Conservation (phyloP, 2,329 filamentous ascomycete species). For the Scorias spongiosa region DNA sequence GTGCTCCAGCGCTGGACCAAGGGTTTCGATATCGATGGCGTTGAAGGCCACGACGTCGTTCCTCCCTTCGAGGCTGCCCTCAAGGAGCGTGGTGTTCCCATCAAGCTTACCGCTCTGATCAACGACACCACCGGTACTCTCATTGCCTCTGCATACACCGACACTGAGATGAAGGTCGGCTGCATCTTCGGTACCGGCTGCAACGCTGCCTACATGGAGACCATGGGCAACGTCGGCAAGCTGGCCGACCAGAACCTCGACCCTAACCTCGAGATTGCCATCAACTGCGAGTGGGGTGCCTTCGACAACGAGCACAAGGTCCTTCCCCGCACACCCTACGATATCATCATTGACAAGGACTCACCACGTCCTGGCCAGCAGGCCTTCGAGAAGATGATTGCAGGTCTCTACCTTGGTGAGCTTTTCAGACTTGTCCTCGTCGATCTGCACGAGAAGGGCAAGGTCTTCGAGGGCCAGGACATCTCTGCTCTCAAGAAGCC, state of each 20-base stretch:
- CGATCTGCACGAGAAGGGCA: conserved; percentile 48
- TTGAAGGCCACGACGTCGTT: conserved; percentile 82
- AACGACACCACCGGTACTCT: conserved; percentile 97
- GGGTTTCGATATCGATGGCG: conserved; percentile 84
- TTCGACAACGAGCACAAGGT: conserved; percentile 91
- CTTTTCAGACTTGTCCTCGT: conserved; percentile 30
- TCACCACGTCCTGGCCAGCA: conserved; percentile 31
- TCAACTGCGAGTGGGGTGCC: conserved; percentile 96
- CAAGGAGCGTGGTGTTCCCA: conserved; percentile 63
- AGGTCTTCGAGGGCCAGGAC: conserved; percentile 72
- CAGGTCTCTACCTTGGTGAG: conserved; percentile 31
- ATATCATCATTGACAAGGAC: conserved; percentile 28
- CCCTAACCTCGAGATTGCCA: conserved; percentile 61
- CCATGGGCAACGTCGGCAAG: conserved; percentile 82
- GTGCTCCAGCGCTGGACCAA: conserved; percentile 94
- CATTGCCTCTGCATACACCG: conserved; percentile 95
- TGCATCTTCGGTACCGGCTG: conserved; percentile 98
- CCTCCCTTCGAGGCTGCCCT: conserved; percentile 73
- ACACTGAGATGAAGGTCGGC: conserved; percentile 79
- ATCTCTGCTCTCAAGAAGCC: conserved; percentile 66
- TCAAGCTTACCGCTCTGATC: conserved; percentile 84
- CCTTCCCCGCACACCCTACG: conserved; percentile 62
- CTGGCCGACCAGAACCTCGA: conserved; percentile 81
- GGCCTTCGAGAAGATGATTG: conserved; percentile 31
- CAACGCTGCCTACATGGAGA: conserved; percentile 96